phyloP scores from a whole-genome alignment of 371 early-diverging fungal genomes.

The Blastocladiella emersonii region DNA sequence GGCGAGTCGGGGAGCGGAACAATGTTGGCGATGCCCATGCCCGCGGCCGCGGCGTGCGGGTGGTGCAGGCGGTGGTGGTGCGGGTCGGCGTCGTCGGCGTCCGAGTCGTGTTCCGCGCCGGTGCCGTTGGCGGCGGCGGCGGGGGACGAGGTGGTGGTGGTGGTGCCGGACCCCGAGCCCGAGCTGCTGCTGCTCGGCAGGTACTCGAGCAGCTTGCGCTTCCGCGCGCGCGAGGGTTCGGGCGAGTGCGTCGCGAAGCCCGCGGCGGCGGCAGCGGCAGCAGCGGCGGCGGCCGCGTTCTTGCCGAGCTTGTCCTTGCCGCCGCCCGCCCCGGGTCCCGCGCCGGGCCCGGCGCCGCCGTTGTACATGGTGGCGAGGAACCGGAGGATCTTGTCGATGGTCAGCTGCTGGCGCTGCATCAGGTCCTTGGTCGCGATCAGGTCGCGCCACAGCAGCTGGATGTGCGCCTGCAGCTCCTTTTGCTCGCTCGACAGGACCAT shows the following conservation, averaged over 20 bases:
- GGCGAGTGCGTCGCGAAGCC: constrained; percentile 7
- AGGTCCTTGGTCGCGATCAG: constrained; percentile 54
- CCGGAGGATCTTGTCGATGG: constrained; percentile 74
- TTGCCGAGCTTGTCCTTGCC: background rate
- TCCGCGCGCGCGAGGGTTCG: constrained; percentile 5
- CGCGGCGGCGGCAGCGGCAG: constrained; percentile 2
- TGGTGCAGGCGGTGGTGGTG: no score
- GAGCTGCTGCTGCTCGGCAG: constrained; percentile 15
- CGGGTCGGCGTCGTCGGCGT: constrained; percentile 9
- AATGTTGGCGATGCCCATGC: constrained; percentile 2
- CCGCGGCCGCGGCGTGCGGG: background rate
- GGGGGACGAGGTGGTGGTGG: constrained; percentile 13
- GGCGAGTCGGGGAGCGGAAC: background rate
- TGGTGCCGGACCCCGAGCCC: constrained; percentile 5
- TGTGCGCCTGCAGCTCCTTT: constrained; percentile 72
- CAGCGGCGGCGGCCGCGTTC: background rate
- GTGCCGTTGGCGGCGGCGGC: constrained; percentile 7
- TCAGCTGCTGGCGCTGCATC: constrained; percentile 72
- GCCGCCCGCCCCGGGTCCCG: background rate
- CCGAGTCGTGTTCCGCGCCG: constrained; percentile 5
- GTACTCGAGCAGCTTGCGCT: constrained; percentile 9
- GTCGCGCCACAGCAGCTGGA: constrained; percentile 80
- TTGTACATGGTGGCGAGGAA: constrained; percentile 68
- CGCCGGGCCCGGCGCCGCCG: constrained; percentile 31
- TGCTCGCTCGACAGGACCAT: constrained; percentile 69